Evolutionary conservation across 768 basidiomycete species (phyloP), one percentile per base, ranked within the genome.

Genomic region (Russula olivacea): DNA sequence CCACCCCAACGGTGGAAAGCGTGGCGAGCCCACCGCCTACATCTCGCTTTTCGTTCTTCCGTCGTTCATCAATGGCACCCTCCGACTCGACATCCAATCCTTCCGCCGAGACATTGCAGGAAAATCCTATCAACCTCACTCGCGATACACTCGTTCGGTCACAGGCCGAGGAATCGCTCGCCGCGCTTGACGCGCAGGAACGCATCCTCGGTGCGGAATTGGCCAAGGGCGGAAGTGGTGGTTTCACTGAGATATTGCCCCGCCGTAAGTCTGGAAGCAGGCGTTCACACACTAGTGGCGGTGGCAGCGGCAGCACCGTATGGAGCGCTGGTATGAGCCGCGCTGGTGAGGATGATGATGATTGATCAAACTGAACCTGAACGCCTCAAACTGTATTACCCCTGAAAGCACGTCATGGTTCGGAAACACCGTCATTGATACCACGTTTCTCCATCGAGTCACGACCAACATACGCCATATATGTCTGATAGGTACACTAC

Each of bases 321-420:
- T 93, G 87, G 86, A 92, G 91, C 71, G 90, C 90, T 55, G 90
- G 90, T 36, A 86, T 89, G 85, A 84, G 84, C 67, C 85, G 78
- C 54, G 76, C 80, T 30, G 84, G 77, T 41, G 79, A 78, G 15
- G 74, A 74, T 54, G 72, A 71, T 55, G 74, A 74, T 54, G 72
- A 71, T 55, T 76, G 65, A 65, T 47, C 53, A 17, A 17, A 21
- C 19, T 15, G 17, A 34, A 40, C 38, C 15, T 15, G 17, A 34
- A 55, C 40, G 34, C 17, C 30, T 45, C 53, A 50, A 64, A 55
- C 54, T 50, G 48, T 55, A 41, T 47, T 59, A 43, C 32, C 15
- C 12, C 10, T 38, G 19, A 41, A 55, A 50, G 51, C 28, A 41
- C 38, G n/a, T 12, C 28, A 36, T 50, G 2, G 40, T 30, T 52